Conservation (phyloP, 371 early-diverging fungal species). For the Entomophthora muscae region DNA sequence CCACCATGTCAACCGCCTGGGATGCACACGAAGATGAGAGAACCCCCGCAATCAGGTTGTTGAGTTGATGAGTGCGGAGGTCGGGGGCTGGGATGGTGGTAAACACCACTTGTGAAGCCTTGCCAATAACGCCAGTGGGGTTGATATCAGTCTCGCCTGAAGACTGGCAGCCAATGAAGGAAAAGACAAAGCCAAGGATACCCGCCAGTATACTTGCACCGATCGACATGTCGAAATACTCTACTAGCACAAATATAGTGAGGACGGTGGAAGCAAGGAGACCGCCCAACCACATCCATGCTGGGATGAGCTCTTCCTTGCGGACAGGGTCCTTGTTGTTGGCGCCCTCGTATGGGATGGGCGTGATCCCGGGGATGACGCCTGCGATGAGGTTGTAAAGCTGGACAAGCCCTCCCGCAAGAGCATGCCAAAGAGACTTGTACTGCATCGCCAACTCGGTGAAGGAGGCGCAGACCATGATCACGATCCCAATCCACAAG, state of each 20-base stretch:
- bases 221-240: conserved; percentile 33
- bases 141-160: conserved; percentile 50
- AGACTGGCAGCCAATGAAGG: conserved; percentile 50
- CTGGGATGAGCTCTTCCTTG: conserved; percentile 29
- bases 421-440: conserved; percentile 29
- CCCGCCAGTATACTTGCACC: conserved; percentile 34
- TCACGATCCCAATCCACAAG: conserved; percentile 52
- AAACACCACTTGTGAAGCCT: conserved; percentile 42
- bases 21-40: conserved; percentile 34
- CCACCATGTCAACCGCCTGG: conserved; percentile 48
- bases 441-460: conserved; percentile 37
- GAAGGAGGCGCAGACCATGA: conserved; percentile 46
- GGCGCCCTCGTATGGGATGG: too few relatives aligned
- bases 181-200: conserved; percentile 39
- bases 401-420: conserved; percentile 20
- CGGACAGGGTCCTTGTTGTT: conserved; percentile 18
- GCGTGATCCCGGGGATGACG: too few relatives aligned
- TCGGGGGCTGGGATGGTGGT: conserved; percentile 28
- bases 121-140: conserved; percentile 40
- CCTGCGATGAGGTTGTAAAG: conserved; percentile 13
- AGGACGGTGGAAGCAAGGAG: conserved; percentile 31
- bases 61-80: conserved; percentile 19
- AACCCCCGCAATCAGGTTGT: conserved; percentile 42
- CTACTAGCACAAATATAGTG: conserved; percentile 33
- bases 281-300: conserved; percentile 38